Base-by-base conservation (phyloP, 176 grass and related monocot genomes). In the Musa itinerans region DNA sequence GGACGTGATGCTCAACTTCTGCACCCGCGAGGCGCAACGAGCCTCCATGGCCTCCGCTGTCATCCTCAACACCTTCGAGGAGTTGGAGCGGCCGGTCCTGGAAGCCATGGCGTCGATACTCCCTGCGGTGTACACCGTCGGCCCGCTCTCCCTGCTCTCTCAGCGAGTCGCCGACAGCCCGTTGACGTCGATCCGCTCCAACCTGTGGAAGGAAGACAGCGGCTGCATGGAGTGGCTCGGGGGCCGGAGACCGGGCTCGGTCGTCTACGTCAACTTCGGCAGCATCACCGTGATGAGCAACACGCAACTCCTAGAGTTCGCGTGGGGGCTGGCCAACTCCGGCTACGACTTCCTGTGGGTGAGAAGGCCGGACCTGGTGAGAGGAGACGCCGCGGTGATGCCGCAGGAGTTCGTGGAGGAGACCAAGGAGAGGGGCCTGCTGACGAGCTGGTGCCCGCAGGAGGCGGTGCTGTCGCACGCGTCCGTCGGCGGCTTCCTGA, bases 261-360 rank as follows among this genome's bases (percentile, higher is more conserved):
- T 89, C 5, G 78, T 90, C 52, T 90, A 82, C 76, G 84, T 85
- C 29, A 90, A 90, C 79, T 90, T 85, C 51, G 88, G 85, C 20
- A 90, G 88, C 85, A 87, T 90, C 76, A 87, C 85, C 10, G 63
- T 74, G 72, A 86, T 89, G 87, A 67, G 70, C 0, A 78, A 19
- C 65, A 56, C 83, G 78, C 74, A 89, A 0, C 71, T 90, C 54
- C 9, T 52, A 9, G 88, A 90, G 81, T 90, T 86, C 65, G 81
- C 88, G 65, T 90, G 84, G 88, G 84, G 84, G 1, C 82, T 90
- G 17, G 88, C 84, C 2, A 80, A 82, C 84, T 74, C 75, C 19
- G 76, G 72, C 13, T 80, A 84, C 70, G 26, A 69, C 0, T 90
- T 87, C 82, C 21, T 90, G 0, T 90, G 88, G 88, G 83, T 87